Percentiles rank a stretch among this genome's conserved stretches.
Conservation (phyloP, 345 rosid genomes). For the Noccaea bulbosa region DNA sequence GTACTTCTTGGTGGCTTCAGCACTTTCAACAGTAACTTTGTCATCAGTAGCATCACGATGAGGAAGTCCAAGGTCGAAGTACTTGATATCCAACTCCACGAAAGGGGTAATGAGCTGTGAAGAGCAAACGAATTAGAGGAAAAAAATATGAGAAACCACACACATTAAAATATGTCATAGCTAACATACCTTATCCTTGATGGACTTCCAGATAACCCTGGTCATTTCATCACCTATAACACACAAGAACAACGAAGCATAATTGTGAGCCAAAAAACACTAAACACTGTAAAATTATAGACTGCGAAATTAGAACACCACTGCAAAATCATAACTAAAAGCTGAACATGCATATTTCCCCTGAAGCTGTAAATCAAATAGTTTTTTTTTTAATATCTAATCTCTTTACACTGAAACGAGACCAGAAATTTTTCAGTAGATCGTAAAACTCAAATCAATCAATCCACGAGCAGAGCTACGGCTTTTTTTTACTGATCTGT, state of each 20-base stretch:
- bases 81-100: constrained; percentile 73
- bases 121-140: not conserved
- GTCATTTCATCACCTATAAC: constrained; percentile 98
- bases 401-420: not conserved
- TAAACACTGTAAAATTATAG: not conserved
- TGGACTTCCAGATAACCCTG: constrained; percentile 86
- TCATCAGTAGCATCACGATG: constrained; percentile 72
- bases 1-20: constrained; percentile 79
- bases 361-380: not conserved
- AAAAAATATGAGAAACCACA: not conserved
- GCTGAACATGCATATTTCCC: not conserved
- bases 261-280: not conserved
- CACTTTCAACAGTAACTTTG: constrained; percentile 68
- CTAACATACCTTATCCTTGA: constrained; percentile 80
- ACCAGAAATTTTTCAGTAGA: not conserved
- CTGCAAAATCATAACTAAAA: not conserved
- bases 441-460: not conserved
- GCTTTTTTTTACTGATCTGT: not conserved
- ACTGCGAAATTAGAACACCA: not conserved
- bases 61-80: constrained; percentile 72
- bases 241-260: constrained; percentile 27
- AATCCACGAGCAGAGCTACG: not conserved
- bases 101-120: constrained; percentile 95
- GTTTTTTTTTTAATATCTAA: not conserved
- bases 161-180: not conserved